Evolutionary conservation across 2,329 filamentous ascomycete species (phyloP), one percentile per base, ranked within the genome.

Genomic region (Trichoderma sp.): DNA sequence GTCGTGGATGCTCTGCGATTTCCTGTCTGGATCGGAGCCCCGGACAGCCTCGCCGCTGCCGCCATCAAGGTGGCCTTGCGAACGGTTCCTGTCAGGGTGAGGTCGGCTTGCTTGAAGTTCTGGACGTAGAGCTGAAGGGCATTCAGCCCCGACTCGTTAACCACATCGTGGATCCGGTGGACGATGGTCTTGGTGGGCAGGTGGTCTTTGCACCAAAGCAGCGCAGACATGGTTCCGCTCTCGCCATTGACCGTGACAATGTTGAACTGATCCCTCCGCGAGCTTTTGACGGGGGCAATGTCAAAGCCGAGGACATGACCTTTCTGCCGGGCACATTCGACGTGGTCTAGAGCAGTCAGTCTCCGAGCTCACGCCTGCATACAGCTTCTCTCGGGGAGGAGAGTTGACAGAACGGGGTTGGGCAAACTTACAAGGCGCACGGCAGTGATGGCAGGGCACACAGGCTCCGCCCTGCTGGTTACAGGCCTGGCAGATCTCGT

Each of bases 41-140:
- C 72, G 2, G 78, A 76, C 72, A 77, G 78, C 74, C 89, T 91
- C 14, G 85, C 84, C 30, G 85, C 86, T 58, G 85, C 83, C 64
- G 86, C 87, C 73, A 89, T 85, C 48, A 95, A 84, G 66, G 92
- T 95, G 24, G 95, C 94, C 77, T 97, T 97, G 63, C 95, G 90
- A 24, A 95, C 92, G 19, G 94, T 97, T 30, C 95, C 95, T 2
- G 93, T 97, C 71, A 97, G 80, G 3, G 91, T 87, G 47, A 94
- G 84, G 74, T 99, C 95, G 9, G 95, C 94, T 78, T 98, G 94
- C 77, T 99, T 99, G 81, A 92, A 97, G 65, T 89, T 93, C 70
- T 90, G 89, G 51, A 90, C 91, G 74, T 91, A 99, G 28, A 96
- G 82, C 75, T 97, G 93, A 57, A 99, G 79, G 10, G 91, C 92